Evolutionary conservation across 768 basidiomycete genomes (phyloP).

Genomic region (Lactarius sanguifluus): DNA sequence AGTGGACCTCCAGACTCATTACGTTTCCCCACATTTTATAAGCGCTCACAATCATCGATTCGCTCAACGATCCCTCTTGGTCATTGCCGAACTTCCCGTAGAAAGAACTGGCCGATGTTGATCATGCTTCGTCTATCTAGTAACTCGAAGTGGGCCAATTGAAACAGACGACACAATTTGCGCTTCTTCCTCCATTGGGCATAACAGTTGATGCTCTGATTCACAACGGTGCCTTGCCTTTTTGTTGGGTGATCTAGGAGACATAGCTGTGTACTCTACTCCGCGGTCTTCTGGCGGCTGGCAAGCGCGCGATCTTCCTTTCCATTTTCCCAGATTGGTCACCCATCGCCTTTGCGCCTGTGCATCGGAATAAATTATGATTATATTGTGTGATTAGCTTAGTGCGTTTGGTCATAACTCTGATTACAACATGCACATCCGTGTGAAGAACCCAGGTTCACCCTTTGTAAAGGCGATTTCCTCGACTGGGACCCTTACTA

Average conservation of each 20-base stretch:
- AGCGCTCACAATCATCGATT: conserved; percentile 7
- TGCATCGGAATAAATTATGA: background rate
- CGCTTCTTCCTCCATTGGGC: conserved; percentile 51
- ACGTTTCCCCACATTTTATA: conserved; percentile 3
- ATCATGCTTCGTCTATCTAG: conserved; percentile 18
- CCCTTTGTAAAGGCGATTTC: conserved; percentile 13
- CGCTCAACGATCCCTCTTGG: background rate
- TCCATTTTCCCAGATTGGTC: conserved; percentile 1
- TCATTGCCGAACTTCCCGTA: conserved; percentile 12
- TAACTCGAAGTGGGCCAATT: conserved; percentile 36
- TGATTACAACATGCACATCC: background rate
- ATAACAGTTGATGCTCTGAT: conserved; percentile 39
- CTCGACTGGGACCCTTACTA: background rate
- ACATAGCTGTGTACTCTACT: background rate
- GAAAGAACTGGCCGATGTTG: conserved; percentile 9
- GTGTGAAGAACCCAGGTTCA: background rate
- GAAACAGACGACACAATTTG: conserved; percentile 44
- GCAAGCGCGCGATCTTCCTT: conserved; percentile 4
- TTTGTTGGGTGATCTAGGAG: conserved; percentile 31
- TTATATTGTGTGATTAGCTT: background rate
- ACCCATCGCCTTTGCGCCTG: background rate
- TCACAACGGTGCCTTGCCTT: conserved; percentile 66
- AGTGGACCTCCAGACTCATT: conserved; percentile 3
- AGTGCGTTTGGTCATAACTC: background rate
- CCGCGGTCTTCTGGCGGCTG: background rate